Percentiles rank a stretch among this genome's conserved stretches.
Evolutionary conservation across 2,329 filamentous ascomycete species (phyloP).

Genomic region (Epichloe bromicola): DNA sequence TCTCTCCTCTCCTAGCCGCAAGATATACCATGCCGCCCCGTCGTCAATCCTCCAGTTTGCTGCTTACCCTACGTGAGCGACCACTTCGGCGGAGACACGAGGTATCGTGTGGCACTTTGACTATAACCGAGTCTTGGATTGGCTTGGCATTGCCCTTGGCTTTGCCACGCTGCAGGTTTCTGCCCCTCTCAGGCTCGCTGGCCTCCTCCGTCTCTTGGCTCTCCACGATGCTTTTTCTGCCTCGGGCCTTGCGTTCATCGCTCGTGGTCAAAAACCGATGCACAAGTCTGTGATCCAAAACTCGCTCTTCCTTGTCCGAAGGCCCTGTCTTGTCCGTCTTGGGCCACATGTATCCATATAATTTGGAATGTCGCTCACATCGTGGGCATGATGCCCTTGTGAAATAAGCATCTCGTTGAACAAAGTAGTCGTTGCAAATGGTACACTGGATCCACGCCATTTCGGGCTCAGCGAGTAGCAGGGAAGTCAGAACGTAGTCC

Average conservation of each 20-base stretch:
- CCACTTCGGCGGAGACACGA: conserved; percentile 20
- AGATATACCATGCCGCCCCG: too few species aligned
- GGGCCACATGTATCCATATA: conserved; percentile 92
- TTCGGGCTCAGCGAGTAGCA: conserved; percentile 59
- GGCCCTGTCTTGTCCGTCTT: conserved; percentile 77
- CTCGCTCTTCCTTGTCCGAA: conserved; percentile 54
- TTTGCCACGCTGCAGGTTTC: not conserved
- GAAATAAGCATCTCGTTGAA: conserved; percentile 78
- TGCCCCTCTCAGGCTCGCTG: conserved; percentile 11
- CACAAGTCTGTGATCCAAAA: conserved; percentile 76
- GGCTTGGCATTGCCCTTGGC: conserved; percentile 7
- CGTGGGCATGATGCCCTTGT: conserved; percentile 78
- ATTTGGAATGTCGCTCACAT: conserved; percentile 87
- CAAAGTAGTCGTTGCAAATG: conserved; percentile 69
- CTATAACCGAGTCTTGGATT: not conserved
- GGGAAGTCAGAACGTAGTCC: conserved; percentile 75
- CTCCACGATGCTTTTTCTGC: conserved; percentile 21
- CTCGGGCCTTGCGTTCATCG: conserved; percentile 48
- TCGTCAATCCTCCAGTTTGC: conserved; percentile 11
- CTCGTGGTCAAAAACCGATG: conserved; percentile 68
- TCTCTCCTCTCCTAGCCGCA: too few species aligned
- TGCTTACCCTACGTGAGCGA: conserved; percentile 21
- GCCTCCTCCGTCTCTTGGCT: conserved; percentile 15
- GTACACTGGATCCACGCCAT: conserved; percentile 84
- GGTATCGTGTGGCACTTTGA: not conserved